A percentile compares a stretch with the other conserved stretches of the same genome.
These are phyloP conservation scores for Tremellales sp. DNA, from an alignment of 1,284 basidiomycete genomes.

Conservation along the genomic window DNA sequence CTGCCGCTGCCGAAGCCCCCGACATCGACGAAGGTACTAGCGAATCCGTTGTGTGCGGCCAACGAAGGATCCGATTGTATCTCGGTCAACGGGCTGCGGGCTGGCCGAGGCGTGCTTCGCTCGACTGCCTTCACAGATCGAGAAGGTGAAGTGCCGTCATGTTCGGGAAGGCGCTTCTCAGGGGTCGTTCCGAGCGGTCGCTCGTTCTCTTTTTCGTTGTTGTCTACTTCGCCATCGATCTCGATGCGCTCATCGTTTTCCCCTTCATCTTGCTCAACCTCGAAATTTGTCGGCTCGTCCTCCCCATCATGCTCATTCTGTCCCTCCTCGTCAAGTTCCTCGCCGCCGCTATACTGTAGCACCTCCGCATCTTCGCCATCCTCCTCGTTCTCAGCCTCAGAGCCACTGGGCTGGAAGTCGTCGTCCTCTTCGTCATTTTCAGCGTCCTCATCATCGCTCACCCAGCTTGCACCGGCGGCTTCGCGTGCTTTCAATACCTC, in stretches of 20 bases:
- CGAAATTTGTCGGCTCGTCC: slow-evolving; percentile 2
- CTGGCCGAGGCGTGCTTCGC: background rate
- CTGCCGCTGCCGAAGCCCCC: slow-evolving; percentile 19
- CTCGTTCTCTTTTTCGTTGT: background rate
- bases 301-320: slow-evolving; percentile 7
- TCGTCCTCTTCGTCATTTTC: slow-evolving; percentile 14
- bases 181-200: too few relatives aligned
- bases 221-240: background rate
- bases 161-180: slow-evolving; percentile 11
- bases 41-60: background rate
- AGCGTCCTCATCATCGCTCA: slow-evolving; percentile 11
- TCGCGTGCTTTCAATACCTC: slow-evolving; percentile 1
- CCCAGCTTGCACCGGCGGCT: background rate
- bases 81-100: slow-evolving; percentile 6
- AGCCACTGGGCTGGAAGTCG: slow-evolving; percentile 13
- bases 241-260: slow-evolving; percentile 1
- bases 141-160: background rate
- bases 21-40: slow-evolving; percentile 12
- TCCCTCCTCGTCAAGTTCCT: slow-evolving; percentile 4
- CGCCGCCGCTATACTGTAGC: slow-evolving; percentile 18
- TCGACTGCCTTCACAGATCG: background rate
- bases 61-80: too few relatives aligned
- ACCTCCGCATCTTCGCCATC: slow-evolving; percentile 12
- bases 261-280: slow-evolving; percentile 5
- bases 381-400: slow-evolving; percentile 19